A percentile compares a stretch with the other conserved stretches of the same genome.
phyloP scores from a whole-genome alignment of 1,284 basidiomycete genomes.

The Cystobasidium slooffiae region DNA sequence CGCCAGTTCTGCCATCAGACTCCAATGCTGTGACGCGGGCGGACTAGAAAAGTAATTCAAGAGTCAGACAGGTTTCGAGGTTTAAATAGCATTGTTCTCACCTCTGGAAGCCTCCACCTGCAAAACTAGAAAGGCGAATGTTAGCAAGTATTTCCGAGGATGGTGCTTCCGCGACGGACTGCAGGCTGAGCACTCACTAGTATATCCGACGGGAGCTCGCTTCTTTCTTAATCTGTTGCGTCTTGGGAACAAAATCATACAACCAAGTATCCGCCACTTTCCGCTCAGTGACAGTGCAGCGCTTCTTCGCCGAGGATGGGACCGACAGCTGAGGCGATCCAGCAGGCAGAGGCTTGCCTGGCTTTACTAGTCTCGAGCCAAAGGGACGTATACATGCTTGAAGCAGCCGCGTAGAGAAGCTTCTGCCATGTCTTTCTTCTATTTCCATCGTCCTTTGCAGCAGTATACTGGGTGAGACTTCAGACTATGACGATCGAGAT shows the following conservation, averaged over 20 bases:
- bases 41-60: constrained; percentile 14
- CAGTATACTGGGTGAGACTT: not conserved
- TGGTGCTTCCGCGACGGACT: not conserved
- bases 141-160: too few relatives aligned
- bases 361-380: constrained; percentile 18
- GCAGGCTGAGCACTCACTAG: constrained; percentile 14
- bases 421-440: not conserved
- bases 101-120: constrained; percentile 38
- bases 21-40: constrained; percentile 39
- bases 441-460: not conserved
- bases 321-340: constrained; percentile 29
- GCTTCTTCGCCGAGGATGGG: constrained; percentile 32
- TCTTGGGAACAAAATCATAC: constrained; percentile 27
- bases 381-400: constrained; percentile 30
- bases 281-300: constrained; percentile 29
- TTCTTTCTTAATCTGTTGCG: not conserved
- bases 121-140: constrained; percentile 13
- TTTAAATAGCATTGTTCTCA: not conserved
- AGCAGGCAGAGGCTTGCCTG: constrained; percentile 30
- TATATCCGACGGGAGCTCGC: constrained; percentile 4
- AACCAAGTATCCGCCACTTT: constrained; percentile 32
- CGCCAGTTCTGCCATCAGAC: constrained; percentile 15
- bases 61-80: not conserved
- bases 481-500: not conserved
- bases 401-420: not conserved